Conservation (phyloP, 345 rosid genomes). For the Eucalyptus microcorys region DNA sequence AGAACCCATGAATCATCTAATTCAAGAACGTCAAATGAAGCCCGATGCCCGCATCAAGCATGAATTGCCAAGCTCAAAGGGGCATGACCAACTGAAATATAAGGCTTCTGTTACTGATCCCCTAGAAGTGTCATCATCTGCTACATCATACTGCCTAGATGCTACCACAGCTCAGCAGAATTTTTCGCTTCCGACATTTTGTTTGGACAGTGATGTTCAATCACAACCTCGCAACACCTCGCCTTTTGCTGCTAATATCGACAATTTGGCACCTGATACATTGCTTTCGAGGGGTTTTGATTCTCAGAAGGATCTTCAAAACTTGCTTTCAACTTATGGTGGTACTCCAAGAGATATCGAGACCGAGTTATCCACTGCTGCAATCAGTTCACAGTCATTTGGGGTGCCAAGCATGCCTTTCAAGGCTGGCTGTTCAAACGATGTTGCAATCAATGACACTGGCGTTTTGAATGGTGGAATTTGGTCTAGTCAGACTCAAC, state of each 20-base stretch:
- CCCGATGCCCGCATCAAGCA: slow-evolving; percentile 44
- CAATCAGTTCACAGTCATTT: slow-evolving; percentile 81
- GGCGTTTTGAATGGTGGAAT: slow-evolving; percentile 69
- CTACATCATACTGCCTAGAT: slow-evolving; percentile 87
- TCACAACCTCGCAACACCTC: slow-evolving; percentile 56
- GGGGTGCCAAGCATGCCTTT: slow-evolving; percentile 74
- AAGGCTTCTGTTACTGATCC: slow-evolving; percentile 59
- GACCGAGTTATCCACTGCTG: slow-evolving; percentile 86
- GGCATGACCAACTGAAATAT: slow-evolving; percentile 47
- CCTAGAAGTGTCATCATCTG: slow-evolving; percentile 86
- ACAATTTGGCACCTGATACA: slow-evolving; percentile 65
- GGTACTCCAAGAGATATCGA: slow-evolving; percentile 69
- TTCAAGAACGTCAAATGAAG: slow-evolving; percentile 64
- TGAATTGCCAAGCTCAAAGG: slow-evolving; percentile 46
- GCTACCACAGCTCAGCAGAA: slow-evolving; percentile 65
- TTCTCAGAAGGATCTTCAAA: slow-evolving; percentile 92
- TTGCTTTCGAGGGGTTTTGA: slow-evolving; percentile 76
- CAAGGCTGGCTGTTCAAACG: slow-evolving; percentile 67
- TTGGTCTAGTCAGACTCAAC: slow-evolving; percentile 79
- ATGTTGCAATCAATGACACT: slow-evolving; percentile 59
- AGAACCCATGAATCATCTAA: slow-evolving; percentile 44
- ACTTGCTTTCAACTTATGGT: slow-evolving; percentile 79
- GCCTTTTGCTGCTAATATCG: slow-evolving; percentile 50
- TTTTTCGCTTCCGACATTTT: slow-evolving; percentile 56
- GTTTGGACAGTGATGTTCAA: slow-evolving; percentile 70